Conservation (phyloP, 1,139 yeast species). For the Scheffersomyces quercinus region DNA sequence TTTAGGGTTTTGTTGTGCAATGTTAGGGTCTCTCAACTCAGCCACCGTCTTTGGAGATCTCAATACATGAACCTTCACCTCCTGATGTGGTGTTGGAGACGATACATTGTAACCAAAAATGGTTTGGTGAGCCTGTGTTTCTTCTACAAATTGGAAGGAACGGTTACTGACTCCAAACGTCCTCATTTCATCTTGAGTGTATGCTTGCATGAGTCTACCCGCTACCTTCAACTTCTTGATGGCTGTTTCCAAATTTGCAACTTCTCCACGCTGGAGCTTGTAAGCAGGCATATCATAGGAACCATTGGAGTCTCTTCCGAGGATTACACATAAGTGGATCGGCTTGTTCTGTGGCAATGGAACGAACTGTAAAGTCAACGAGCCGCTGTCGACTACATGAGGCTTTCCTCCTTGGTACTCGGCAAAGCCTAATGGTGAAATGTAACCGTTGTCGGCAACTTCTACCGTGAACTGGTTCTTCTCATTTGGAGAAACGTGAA, state of each 20-base stretch:
- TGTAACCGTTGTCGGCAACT: conserved; percentile 24
- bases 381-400: conserved; percentile 25
- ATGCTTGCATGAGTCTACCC: conserved; percentile 90
- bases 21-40: conserved; percentile 73
- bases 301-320: conserved; percentile 77
- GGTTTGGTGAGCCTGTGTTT: conserved; percentile 32
- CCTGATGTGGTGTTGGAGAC: conserved; percentile 51
- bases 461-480: conserved; percentile 42
- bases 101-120: conserved; percentile 38
- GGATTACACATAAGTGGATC: conserved; percentile 71
- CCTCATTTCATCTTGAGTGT: conserved; percentile 88
- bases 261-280: conserved; percentile 55
- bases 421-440: conserved; percentile 32
- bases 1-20: conserved; percentile 81
- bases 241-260: conserved; percentile 74
- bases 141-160: conserved; percentile 78
- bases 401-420: conserved; percentile 19
- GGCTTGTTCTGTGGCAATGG: conserved; percentile 75
- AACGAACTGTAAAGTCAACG: conserved; percentile 45
- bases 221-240: conserved; percentile 77
- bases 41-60: conserved; percentile 64
- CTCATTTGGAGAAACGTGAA: conserved; percentile 68
- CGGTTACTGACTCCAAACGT: conserved; percentile 78
- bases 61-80: conserved; percentile 76
- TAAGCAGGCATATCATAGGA: conserved; percentile 71